These are phyloP conservation scores for Musa balbisiana DNA, from an alignment of 202 grass and related monocot genomes.

Conservation along the genomic window DNA sequence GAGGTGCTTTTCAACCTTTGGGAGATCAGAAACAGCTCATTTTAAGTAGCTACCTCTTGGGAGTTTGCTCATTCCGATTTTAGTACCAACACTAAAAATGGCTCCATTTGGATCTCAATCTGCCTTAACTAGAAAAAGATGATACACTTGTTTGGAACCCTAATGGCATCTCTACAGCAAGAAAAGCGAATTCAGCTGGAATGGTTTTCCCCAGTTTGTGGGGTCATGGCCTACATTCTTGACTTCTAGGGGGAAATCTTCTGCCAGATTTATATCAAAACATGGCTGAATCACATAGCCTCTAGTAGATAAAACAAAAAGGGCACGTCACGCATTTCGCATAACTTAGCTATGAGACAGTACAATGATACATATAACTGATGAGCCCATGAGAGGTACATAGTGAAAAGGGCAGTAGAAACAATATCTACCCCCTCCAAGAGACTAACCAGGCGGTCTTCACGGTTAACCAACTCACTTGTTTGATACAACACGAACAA, in stretches of 20 bases:
- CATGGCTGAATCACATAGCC: neutral
- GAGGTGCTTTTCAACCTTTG: too few relatives aligned
- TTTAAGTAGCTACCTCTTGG: too few relatives aligned
- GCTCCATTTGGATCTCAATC: too few relatives aligned
- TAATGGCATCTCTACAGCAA: too few relatives aligned
- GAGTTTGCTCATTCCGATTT: too few relatives aligned
- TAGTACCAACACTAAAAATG: too few relatives aligned
- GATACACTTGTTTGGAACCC: too few relatives aligned
- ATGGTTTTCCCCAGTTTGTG: too few relatives aligned
- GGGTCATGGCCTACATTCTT: too few relatives aligned
- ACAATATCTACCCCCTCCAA: neutral
- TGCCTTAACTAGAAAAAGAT: too few relatives aligned
- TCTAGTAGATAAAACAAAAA: neutral
- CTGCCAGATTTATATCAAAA: neutral
- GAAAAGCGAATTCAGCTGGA: too few relatives aligned
- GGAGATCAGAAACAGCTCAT: too few relatives aligned
- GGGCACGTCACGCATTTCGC: neutral
- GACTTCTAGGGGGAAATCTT: neutral
- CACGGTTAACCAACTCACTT: neutral
- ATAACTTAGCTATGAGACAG: conserved; percentile 1
- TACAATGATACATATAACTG: conserved; percentile 1
- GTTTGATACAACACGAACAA: neutral
- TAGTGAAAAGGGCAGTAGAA: neutral
- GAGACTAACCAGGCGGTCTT: neutral
- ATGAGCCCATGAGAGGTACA: neutral